Base-by-base conservation (phyloP, 306 rosid species). In the Rosa multiflora region DNA sequence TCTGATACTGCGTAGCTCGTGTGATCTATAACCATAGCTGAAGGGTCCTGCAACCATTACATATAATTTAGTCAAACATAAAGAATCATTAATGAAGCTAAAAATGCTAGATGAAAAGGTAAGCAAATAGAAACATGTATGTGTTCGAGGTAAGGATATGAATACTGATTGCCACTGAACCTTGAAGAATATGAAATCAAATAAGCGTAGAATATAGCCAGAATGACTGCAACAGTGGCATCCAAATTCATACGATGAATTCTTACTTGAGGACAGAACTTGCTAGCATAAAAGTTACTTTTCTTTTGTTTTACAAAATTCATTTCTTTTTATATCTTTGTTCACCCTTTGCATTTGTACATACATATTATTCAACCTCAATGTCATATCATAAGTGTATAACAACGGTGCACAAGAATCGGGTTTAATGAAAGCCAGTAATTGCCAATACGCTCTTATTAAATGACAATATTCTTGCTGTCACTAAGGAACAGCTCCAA, bases 1-100 rank as follows among this genome's bases (percentile, higher is more conserved):
- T 88, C 79, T 48, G 98, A 88, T 26, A 91, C 87, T 3, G 99
- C 94, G 77, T 95, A 90, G 83, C 97, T 90, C 40, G 91, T 76
- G 83, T 95, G 99, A 82, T 95, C 99, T 35, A 90, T 87, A 81
- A 91, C 99, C 86, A 90, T 2, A 21, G 99, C 91, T 47, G 89
- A 74, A 74, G 87, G 47, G 74, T 93, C 98, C 97, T 95, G 83
- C 35, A 80, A 47, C 18, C 74, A 73, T n/a, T 46, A 26, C 37
- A 70, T 48, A 76, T 4, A 43, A 23, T 56, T 13, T 61, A 51
- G 67, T 51, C 44, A 66, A 71, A 64, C 70, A 53, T 8, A 20
- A 43, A n/a, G 15, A 40, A 10, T 61, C 62, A 46, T 29, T 7
- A 56, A 67, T 68, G 11, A 75, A 68, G 13, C 10, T 40, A 18